A percentile compares a stretch with the other conserved stretches of the same genome.
phyloP scores from a whole-genome alignment of 805 yeast genomes.

The Ogataea glucozyma region DNA sequence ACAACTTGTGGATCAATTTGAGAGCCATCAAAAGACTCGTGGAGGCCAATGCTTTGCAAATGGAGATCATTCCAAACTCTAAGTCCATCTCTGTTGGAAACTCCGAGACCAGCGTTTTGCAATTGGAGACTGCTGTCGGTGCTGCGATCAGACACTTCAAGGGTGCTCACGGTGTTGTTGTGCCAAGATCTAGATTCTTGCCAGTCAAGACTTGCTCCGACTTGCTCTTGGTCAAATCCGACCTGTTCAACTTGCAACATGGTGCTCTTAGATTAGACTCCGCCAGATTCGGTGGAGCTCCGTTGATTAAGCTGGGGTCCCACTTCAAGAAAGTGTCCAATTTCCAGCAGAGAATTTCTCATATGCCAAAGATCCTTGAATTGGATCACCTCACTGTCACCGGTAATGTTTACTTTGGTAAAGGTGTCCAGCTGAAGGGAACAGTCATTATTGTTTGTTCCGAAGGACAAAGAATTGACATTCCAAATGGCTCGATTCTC shows the following conservation, averaged over 20 bases:
- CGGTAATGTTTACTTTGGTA: conserved; percentile 92
- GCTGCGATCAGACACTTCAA: conserved; percentile 96
- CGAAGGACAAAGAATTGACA: conserved; percentile 94
- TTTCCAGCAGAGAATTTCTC: conserved; percentile 86
- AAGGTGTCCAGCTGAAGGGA: conserved; percentile 88
- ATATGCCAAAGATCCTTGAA: conserved; percentile 95
- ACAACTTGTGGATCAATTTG: conserved; percentile 95
- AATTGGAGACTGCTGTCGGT: conserved; percentile 98
- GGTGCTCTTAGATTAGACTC: conserved; percentile 87
- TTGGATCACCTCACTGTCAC: conserved; percentile 96
- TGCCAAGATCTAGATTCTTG: conserved; percentile 95
- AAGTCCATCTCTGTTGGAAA: conserved; percentile 80
- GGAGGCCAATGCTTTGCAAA: conserved; percentile 75
- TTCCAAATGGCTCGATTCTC: conserved; percentile 92
- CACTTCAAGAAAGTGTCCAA: conserved; percentile 94
- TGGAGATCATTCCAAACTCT: conserved; percentile 94
- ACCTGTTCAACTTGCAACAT: conserved; percentile 84
- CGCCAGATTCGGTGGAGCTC: conserved; percentile 86
- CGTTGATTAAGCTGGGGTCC: conserved; percentile 93
- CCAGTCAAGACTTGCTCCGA: conserved; percentile 98
- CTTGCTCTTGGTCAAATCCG: conserved; percentile 90
- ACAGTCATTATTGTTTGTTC: conserved; percentile 97
- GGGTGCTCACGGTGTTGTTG: conserved; percentile 96
- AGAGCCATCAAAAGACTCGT: conserved; percentile 92
- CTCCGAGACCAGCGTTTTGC: conserved; percentile 80